Base-by-base conservation (phyloP, 1,284 basidiomycete species). In the Wolfiporia cocos region DNA sequence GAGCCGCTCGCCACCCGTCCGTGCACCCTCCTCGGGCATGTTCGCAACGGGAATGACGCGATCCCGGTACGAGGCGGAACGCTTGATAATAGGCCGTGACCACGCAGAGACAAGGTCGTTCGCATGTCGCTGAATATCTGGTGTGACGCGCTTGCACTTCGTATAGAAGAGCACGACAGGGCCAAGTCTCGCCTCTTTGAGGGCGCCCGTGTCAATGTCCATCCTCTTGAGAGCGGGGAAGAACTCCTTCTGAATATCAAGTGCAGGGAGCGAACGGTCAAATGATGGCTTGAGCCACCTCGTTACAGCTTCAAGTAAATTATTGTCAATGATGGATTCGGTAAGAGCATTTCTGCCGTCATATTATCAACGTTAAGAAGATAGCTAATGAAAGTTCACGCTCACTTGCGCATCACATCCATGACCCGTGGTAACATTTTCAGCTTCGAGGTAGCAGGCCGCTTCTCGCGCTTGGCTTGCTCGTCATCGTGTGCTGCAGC, bases 141-240 rank as follows among this genome's bases (percentile, higher is more conserved):
- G 76, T 6, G 87, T 86, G 34, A 95, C 93, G 38, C 92, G 85
- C 60, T 86, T 89, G 72, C 83, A 88, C 60, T 94, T 91, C 22
- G 91, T 95, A 74, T 99, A 99, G 67, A 99, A 98, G 15, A 97
- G 72, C 15, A 99, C 75, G 49, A 99, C 78, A 45, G 86, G 85
- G n/a, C 95, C 95, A 4, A 99, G 74, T 0, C 84, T 81, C 3
- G 88, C 90, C 63, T 95, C 92, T 62, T 95, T 95, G 53, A 99
- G 82, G 12, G 91, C 90, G 37, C 83, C 69, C 15, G 85, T 86
- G 65, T 98, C 95, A 56, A 98, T 93, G 49, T 86, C 83, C 86
- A 98, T 92, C 68, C 86, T 88, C 46, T 74, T 75, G 18, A 99
- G 70, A 40, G 86, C 78, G 32, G 82, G 76, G 64, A 99, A 94